These are phyloP conservation scores for Chlorophyllum brunneum DNA, from an alignment of 768 basidiomycete genomes.

Conservation along the genomic window DNA sequence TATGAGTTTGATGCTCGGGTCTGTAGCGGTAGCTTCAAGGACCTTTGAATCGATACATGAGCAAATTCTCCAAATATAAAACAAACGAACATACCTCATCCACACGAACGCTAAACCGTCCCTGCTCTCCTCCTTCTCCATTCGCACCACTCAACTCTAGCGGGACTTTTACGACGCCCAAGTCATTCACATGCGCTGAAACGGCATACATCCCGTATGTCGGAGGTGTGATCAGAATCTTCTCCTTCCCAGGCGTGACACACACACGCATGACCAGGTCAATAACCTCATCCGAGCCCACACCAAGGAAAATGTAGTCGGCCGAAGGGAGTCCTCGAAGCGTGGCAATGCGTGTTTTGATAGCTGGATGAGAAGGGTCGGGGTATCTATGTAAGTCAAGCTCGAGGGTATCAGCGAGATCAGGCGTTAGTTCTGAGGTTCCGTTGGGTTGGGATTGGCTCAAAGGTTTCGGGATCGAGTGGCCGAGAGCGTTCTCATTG, in stretches of 20 bases:
- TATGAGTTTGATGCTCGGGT: conserved; percentile 83
- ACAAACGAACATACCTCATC: conserved; percentile 55
- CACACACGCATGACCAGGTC: conserved; percentile 91
- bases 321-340: conserved; percentile 63
- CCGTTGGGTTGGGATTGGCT: not conserved
- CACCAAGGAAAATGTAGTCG: conserved; percentile 86
- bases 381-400: conserved; percentile 88
- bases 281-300: conserved; percentile 95
- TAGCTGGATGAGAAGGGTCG: conserved; percentile 77
- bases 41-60: conserved; percentile 42
- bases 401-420: conserved; percentile 34
- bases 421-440: conserved; percentile 21
- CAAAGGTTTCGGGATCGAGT: conserved; percentile 51
- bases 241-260: conserved; percentile 75
- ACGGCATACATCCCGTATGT: conserved; percentile 99
- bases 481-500: conserved; percentile 94
- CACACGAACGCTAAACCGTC: conserved; percentile 70
- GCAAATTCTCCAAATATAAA: conserved; percentile 3
- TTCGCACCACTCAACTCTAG: conserved; percentile 53
- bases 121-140: conserved; percentile 72
- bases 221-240: conserved; percentile 86
- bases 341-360: conserved; percentile 73
- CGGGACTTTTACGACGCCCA: conserved; percentile 74
- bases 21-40: conserved; percentile 60
- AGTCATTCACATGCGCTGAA: conserved; percentile 92